These are phyloP conservation scores for Diversispora epigaea DNA, from an alignment of 192 early-diverging fungal genomes.

Conservation along the genomic window DNA sequence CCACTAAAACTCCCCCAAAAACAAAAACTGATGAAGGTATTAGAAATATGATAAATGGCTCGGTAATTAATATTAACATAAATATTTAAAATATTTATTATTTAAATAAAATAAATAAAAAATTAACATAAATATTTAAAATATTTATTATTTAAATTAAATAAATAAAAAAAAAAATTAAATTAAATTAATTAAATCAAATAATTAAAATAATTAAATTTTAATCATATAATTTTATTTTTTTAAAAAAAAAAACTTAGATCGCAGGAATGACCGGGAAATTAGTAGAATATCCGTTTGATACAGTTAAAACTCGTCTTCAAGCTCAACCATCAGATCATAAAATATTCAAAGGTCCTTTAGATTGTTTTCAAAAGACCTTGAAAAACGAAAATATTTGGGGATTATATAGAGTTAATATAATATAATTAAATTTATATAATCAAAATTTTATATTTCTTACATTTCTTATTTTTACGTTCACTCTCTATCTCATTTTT, in stretches of 20 bases:
- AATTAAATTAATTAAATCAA: background rate
- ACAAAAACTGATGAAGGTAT: constrained; percentile 7
- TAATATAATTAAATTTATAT: background rate
- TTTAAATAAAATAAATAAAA: background rate
- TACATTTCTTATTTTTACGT: background rate
- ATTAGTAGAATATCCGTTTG: constrained; percentile 94
- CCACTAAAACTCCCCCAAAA: too few species aligned
- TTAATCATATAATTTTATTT: background rate
- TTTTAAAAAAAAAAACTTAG: constrained; percentile 44
- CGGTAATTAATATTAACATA: background rate
- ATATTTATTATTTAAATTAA: background rate
- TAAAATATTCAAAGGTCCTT: constrained; percentile 70
- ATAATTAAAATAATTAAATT: background rate
- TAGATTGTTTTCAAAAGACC: constrained; percentile 79
- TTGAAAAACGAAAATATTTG: constrained; percentile 73
- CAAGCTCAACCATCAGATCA: constrained; percentile 74
- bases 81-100: too few species aligned
- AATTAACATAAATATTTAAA: background rate
- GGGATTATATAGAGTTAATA: constrained; percentile 83
- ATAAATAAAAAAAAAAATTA: background rate
- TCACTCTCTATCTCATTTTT: background rate
- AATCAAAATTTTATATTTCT: background rate
- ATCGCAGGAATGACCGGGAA: constrained; percentile 88
- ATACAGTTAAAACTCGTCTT: constrained; percentile 92
- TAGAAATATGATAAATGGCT: constrained; percentile 18